Base-by-base conservation (phyloP, 2,329 filamentous ascomycete species). In the Fusarium longipes region DNA sequence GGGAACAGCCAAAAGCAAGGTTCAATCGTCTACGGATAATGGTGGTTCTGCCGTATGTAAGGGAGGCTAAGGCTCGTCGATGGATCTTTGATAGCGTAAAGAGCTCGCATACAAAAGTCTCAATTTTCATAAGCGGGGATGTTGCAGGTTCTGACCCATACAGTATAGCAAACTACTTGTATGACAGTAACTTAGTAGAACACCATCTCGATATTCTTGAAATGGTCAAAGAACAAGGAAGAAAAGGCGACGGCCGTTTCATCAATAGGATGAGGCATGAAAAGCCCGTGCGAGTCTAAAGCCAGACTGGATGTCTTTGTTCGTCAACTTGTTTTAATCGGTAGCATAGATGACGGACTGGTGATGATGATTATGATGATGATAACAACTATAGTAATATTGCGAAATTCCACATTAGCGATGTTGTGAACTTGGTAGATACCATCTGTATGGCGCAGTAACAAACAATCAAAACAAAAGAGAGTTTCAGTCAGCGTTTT, bases 281-380 rank as follows among this genome's bases (percentile, higher is more conserved):
- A 27, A 44, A 57, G 30, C 2, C 32, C 35, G 29, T 27, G 33
- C 52, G 27, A 43, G 30, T 17, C 50, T 44, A 35, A 44, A 27
- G n/a, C 29, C 25, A 22, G 44, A 27, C 33, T n/a, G n/a, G n/a
- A 22, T 42, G 47, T 24, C 27, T 25, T 43, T 18, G 14, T 33
- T 44, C 32, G 50, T 44, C 45, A 24, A 42, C 29, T 35, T 29
- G 22, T 14, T 25, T 27, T 43, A 54, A 25, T 36, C 18, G 32
- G 50, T 33, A n/a, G 65, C 45, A 50, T 32, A 40, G 57, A n/a
- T 68, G 65, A 68, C 65, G 65, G 44, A 30, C 39, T 48, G 39
- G 24, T 68, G 65, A 68, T 57, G 49, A 40, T 20, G 29, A 29
- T 27, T 18, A 39, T 22, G 36, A 39, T 39, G 18, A 39, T 10